Percentiles rank a stretch among this genome's conserved stretches.
phyloP scores from a whole-genome alignment of 352 stramenopile genomes.

The Pythium coloratum region DNA sequence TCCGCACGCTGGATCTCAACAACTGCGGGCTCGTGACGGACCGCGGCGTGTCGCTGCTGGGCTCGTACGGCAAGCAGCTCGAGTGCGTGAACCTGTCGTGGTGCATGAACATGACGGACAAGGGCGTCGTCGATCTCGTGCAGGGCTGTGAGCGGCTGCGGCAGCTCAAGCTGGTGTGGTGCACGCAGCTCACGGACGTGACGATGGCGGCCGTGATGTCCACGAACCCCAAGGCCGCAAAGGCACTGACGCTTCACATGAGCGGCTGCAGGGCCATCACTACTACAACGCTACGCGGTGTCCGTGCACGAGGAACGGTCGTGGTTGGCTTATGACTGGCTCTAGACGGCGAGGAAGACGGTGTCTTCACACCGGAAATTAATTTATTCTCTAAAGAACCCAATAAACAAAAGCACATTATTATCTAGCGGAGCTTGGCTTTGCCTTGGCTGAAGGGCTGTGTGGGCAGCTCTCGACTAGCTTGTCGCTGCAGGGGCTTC shows the following conservation, averaged over 20 bases:
- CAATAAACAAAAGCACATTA: constrained; percentile 2
- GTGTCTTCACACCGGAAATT: not conserved
- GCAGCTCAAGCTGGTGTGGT: constrained; percentile 79
- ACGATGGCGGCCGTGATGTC: constrained; percentile 57
- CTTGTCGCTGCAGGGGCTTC: constrained; percentile 6
- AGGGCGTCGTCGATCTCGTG: constrained; percentile 68
- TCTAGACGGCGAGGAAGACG: not conserved
- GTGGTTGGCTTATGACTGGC: constrained; percentile 25
- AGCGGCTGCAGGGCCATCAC: constrained; percentile 72
- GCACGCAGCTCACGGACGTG: constrained; percentile 78
- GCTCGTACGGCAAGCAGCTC: constrained; percentile 50
- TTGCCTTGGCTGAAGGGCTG: constrained; percentile 3
- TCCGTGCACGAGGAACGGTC: constrained; percentile 16
- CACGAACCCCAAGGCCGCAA: constrained; percentile 2
- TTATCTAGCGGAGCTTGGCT: constrained; percentile 8
- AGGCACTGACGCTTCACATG: constrained; percentile 48
- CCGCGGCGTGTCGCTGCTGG: constrained; percentile 58
- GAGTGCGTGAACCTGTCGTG: constrained; percentile 78
- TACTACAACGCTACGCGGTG: constrained; percentile 8
- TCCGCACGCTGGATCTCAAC: constrained; percentile 67
- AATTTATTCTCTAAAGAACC: constrained; percentile 31
- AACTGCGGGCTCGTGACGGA: constrained; percentile 85
- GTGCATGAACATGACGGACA: constrained; percentile 90
- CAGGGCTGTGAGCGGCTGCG: constrained; percentile 57
- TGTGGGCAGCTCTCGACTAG: constrained; percentile 2